Evolutionary conservation across 2,329 filamentous ascomycete genomes (phyloP).

Genomic region (Neonectria sp.): DNA sequence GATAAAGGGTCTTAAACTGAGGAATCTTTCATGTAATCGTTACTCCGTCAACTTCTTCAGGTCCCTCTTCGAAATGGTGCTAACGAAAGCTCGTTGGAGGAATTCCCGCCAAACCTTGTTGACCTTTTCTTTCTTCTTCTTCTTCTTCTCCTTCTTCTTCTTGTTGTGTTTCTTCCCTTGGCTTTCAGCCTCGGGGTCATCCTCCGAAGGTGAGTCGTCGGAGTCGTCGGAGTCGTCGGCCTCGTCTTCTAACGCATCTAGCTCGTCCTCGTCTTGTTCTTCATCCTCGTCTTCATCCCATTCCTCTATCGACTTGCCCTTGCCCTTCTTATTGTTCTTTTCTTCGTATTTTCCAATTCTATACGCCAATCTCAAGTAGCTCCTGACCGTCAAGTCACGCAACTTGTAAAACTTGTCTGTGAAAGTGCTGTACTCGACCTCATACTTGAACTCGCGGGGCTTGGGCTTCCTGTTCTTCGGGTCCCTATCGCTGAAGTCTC

Average conservation of each 20-base stretch:
- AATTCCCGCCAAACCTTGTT: slow-evolving; percentile 86
- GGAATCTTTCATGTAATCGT: slow-evolving; percentile 20
- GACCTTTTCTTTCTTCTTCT: slow-evolving; percentile 64
- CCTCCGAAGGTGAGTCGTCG: slow-evolving; percentile 36
- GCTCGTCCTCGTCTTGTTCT: slow-evolving; percentile 47
- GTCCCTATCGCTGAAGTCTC: slow-evolving; percentile 73
- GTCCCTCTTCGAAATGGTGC: slow-evolving; percentile 77
- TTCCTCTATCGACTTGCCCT: slow-evolving; percentile 39
- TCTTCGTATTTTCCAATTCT: slow-evolving; percentile 72
- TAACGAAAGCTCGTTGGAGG: slow-evolving; percentile 83
- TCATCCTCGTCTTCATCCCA: slow-evolving; percentile 26
- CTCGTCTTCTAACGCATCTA: slow-evolving; percentile 46
- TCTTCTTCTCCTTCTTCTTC: slow-evolving; percentile 59
- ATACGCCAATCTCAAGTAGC: slow-evolving; percentile 83
- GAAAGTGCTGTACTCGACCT: slow-evolving; percentile 90
- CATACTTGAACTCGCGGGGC: slow-evolving; percentile 77
- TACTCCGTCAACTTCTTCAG: slow-evolving; percentile 64
- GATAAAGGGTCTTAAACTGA: neutral
- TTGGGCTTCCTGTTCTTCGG: slow-evolving; percentile 65
- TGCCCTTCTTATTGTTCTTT: slow-evolving; percentile 38
- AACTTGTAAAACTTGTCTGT: slow-evolving; percentile 82
- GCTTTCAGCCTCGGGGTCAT: slow-evolving; percentile 26
- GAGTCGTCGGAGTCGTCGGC: slow-evolving; percentile 35
- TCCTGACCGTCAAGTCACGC: slow-evolving; percentile 87
- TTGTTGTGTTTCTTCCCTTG: slow-evolving; percentile 61